These are phyloP conservation scores for Kalaharituber pfeilii DNA, from an alignment of 2,329 filamentous ascomycete species.

Conservation along the genomic window DNA sequence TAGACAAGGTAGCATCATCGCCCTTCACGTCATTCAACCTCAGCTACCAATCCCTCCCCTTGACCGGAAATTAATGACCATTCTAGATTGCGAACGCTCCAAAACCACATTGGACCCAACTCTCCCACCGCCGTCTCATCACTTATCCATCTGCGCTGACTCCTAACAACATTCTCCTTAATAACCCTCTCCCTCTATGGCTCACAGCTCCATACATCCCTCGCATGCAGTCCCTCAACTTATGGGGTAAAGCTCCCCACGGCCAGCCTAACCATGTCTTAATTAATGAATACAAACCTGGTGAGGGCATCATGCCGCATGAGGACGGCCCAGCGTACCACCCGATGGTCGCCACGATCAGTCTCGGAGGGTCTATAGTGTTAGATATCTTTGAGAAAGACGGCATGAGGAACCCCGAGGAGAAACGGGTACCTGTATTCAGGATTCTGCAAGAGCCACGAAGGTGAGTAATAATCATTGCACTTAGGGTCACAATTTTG, in stretches of 20 bases:
- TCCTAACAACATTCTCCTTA: constrained; percentile 54
- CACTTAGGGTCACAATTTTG: too few species aligned
- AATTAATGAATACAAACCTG: constrained; percentile 77
- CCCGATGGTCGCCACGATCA: constrained; percentile 78
- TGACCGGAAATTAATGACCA: too few species aligned
- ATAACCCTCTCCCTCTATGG: constrained; percentile 56
- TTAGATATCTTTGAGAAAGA: constrained; percentile 56
- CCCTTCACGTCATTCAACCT: too few species aligned
- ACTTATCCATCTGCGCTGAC: constrained; percentile 75
- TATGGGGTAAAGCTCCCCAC: constrained; percentile 53
- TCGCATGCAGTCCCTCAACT: constrained; percentile 29
- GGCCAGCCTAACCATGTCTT: constrained; percentile 70
- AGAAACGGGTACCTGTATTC: constrained; percentile 34
- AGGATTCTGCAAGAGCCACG: constrained; percentile 29
- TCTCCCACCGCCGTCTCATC: constrained; percentile 79
- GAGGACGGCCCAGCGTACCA: constrained; percentile 83
- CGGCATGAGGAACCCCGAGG: constrained; percentile 10
- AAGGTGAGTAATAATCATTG: constrained; percentile 20
- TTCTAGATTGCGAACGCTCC: constrained; percentile 46
- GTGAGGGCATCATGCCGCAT: constrained; percentile 92
- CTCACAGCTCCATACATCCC: constrained; percentile 52
- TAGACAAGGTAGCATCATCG: constrained; percentile 53
- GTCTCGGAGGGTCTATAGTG: constrained; percentile 59
- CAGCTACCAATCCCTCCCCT: too few species aligned
- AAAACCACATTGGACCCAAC: constrained; percentile 65